Conservation (phyloP, 306 rosid species). For the Erythrophleum fordii region DNA sequence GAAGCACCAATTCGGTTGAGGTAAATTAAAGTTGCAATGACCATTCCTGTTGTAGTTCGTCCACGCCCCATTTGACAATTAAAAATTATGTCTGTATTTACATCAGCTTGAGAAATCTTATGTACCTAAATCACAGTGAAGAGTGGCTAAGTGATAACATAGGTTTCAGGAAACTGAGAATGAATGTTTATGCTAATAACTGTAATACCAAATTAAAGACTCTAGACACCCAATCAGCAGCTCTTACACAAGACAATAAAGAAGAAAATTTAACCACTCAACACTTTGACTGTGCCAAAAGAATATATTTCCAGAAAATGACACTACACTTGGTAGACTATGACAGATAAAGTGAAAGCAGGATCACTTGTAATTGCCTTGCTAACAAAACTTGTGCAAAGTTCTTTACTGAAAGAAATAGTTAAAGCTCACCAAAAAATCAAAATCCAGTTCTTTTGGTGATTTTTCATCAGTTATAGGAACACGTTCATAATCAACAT, state of each 20-base stretch:
- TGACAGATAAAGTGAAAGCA: conserved; percentile 7
- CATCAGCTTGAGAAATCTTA: conserved; percentile 77
- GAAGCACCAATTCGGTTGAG: conserved; percentile 84
- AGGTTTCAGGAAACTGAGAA: conserved; percentile 14
- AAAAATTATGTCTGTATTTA: conserved; percentile 78
- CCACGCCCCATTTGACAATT: conserved; percentile 99
- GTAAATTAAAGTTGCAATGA: conserved; percentile 85
- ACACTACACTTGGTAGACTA: conserved; percentile 4
- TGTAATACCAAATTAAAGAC: conserved; percentile 27
- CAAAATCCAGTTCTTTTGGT: conserved; percentile 89
- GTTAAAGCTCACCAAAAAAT: conserved; percentile 73
- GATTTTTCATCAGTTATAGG: conserved; percentile 95
- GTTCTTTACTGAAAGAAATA: not conserved
- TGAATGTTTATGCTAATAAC: conserved; percentile 4
- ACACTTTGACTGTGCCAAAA: conserved; percentile 26
- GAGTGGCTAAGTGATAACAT: conserved; percentile 35
- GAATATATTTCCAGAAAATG: conserved; percentile 30
- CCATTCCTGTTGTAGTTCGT: conserved; percentile 95
- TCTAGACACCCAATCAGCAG: not conserved
- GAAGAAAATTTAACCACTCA: conserved; percentile 23
- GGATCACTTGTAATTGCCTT: conserved; percentile 16
- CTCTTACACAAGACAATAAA: conserved; percentile 19
- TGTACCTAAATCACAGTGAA: conserved; percentile 67
- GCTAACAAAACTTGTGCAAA: conserved; percentile 28
- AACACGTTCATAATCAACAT: conserved; percentile 93